Conservation (phyloP, 192 early-diverging fungal genomes). For the Rhizophagus sp. region DNA sequence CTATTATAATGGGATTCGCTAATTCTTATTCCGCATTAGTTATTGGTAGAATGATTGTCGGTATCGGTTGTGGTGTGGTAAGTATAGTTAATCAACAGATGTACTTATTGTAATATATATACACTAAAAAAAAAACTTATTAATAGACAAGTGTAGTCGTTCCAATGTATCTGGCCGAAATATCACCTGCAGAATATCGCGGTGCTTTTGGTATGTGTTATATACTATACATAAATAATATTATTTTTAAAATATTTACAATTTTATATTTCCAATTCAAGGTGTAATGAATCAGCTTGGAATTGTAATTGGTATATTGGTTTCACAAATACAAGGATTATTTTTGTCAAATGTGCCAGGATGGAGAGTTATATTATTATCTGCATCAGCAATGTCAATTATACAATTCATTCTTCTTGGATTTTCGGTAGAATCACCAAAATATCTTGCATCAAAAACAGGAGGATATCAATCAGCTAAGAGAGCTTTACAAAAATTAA, state of each 20-base stretch:
- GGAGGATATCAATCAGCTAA: constrained; percentile 54
- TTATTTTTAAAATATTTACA: not conserved
- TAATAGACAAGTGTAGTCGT: constrained; percentile 62
- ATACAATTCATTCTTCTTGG: constrained; percentile 67
- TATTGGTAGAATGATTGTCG: constrained; percentile 71
- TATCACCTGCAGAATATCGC: constrained; percentile 64
- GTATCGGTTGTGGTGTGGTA: constrained; percentile 75
- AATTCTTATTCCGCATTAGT: constrained; percentile 49
- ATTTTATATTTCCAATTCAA: constrained; percentile 4
- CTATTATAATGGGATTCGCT: constrained; percentile 62
- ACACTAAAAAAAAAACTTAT: not conserved
- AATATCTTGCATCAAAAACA: constrained; percentile 57
- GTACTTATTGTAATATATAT: no score
- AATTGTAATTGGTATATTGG: constrained; percentile 78
- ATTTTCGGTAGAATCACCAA: constrained; percentile 82
- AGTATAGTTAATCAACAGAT: not conserved
- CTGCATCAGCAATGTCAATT: constrained; percentile 59
- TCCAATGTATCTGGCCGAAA: constrained; percentile 80
- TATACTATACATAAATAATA: not conserved
- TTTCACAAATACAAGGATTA: constrained; percentile 69
- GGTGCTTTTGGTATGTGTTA: constrained; percentile 66
- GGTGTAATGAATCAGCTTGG: constrained; percentile 84
- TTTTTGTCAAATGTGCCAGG: constrained; percentile 56
- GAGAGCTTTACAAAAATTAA: constrained; percentile 53
- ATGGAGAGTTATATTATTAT: constrained; percentile 76